A percentile compares a stretch with the other conserved stretches of the same genome.
Evolutionary conservation across 257 asterid genomes (phyloP).

Genomic region (Asclepias syriaca): DNA sequence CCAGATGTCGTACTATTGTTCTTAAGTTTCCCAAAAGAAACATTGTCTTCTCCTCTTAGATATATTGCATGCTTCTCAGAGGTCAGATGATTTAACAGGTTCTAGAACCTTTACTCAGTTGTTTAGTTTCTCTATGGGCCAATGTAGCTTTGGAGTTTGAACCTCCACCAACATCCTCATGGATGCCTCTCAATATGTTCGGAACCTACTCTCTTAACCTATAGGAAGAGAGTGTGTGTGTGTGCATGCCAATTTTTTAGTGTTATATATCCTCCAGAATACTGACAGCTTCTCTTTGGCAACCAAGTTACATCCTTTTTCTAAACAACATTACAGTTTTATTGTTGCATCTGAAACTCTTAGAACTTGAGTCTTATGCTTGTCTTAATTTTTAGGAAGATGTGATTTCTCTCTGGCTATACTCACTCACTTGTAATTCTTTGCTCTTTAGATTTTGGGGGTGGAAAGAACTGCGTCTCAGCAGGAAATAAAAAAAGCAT

Average conservation of each 20-base stretch:
- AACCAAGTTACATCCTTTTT: neutral
- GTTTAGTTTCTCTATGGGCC: neutral
- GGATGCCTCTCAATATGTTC: neutral
- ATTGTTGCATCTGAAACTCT: neutral
- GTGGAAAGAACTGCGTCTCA: constrained; percentile 73
- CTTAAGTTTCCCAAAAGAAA: neutral
- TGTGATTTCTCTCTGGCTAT: neutral
- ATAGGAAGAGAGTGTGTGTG: neutral
- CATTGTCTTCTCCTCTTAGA: neutral
- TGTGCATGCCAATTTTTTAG: neutral
- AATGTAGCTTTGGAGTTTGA: neutral
- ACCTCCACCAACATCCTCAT: neutral
- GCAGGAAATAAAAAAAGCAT: constrained; percentile 78
- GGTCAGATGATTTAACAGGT: neutral
- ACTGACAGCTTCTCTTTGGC: neutral
- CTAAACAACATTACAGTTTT: neutral
- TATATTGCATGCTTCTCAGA: neutral
- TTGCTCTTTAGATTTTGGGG: constrained; percentile 58
- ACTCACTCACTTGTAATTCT: constrained; percentile 8
- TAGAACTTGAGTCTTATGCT: neutral
- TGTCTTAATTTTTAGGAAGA: neutral
- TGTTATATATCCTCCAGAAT: neutral
- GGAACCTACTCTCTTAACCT: neutral
- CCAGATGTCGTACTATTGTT: neutral
- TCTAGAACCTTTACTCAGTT: neutral